Evolutionary conservation across 768 basidiomycete species (phyloP).

Genomic region (Leucocoprinus birnbaumii): DNA sequence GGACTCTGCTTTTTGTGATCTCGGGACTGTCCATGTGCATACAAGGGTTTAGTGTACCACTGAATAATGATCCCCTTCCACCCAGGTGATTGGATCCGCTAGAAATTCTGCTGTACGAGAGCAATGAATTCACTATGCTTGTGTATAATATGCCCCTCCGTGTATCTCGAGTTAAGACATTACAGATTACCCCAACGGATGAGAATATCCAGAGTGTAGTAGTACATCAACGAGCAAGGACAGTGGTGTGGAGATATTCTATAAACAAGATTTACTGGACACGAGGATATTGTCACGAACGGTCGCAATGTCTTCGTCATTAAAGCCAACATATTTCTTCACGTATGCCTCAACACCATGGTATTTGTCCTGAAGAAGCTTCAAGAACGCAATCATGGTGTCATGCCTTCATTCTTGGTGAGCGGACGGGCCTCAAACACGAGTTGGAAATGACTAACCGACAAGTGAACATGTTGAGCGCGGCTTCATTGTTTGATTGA

Average conservation of each 20-base stretch:
- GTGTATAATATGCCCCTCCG: too few relatives aligned
- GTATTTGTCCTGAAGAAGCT: slow-evolving; percentile 59
- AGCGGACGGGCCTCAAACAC: neutral
- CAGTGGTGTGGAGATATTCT: neutral
- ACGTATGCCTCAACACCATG: slow-evolving; percentile 67
- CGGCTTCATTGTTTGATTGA: slow-evolving; percentile 68
- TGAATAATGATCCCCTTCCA: too few relatives aligned
- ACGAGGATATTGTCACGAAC: slow-evolving; percentile 59
- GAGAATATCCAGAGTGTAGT: too few relatives aligned
- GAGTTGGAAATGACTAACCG: slow-evolving; percentile 39
- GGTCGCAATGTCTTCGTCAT: slow-evolving; percentile 56
- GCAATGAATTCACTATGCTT: too few relatives aligned
- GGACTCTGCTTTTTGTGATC: too few relatives aligned
- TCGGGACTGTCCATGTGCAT: too few relatives aligned
- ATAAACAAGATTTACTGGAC: slow-evolving; percentile 16
- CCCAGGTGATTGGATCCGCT: too few relatives aligned
- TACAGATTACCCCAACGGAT: too few relatives aligned
- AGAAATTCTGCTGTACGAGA: too few relatives aligned
- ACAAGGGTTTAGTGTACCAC: too few relatives aligned
- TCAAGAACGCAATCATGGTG: slow-evolving; percentile 74
- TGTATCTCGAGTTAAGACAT: too few relatives aligned
- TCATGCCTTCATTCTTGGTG: slow-evolving; percentile 44
- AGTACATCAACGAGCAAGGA: neutral
- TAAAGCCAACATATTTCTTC: slow-evolving; percentile 51
- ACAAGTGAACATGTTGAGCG: slow-evolving; percentile 81